Conservation (phyloP, 139 green algal genomes). For the Coelastrella sp. region DNA sequence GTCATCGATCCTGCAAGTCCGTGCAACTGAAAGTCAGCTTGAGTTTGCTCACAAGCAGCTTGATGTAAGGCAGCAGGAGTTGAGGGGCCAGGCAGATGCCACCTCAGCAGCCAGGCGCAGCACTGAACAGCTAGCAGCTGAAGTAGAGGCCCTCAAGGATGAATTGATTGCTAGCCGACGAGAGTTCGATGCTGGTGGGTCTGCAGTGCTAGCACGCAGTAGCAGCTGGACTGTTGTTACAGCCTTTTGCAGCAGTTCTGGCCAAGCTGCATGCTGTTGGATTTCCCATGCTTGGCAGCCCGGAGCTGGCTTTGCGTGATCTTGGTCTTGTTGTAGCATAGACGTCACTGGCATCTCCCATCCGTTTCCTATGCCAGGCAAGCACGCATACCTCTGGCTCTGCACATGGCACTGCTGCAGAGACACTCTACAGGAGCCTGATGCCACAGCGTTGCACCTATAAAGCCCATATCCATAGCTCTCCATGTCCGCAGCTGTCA, state of each 20-base stretch:
- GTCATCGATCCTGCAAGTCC: not conserved
- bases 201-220: not conserved
- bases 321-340: too few relatives aligned
- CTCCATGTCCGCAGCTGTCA: too few relatives aligned
- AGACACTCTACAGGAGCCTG: too few relatives aligned
- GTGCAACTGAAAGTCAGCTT: constrained; percentile 5
- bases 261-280: too few relatives aligned
- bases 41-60: constrained; percentile 43
- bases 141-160: not conserved
- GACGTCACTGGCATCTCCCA: too few relatives aligned
- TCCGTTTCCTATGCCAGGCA: too few relatives aligned
- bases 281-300: too few relatives aligned
- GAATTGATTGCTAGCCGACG: not conserved
- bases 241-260: not conserved
- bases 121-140: not conserved
- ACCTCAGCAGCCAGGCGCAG: not conserved
- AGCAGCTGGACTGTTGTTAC: not conserved
- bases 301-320: too few relatives aligned
- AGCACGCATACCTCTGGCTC: too few relatives aligned
- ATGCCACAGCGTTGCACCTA: too few relatives aligned
- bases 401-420: too few relatives aligned
- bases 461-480: too few relatives aligned
- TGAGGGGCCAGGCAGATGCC: not conserved
- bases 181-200: constrained; percentile 35
- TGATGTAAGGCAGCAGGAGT: constrained; percentile 25